Percentiles rank a stretch among this genome's conserved stretches.
These are phyloP conservation scores for Silybum marianum DNA, from an alignment of 129 eudicot genomes.

Conservation along the genomic window DNA sequence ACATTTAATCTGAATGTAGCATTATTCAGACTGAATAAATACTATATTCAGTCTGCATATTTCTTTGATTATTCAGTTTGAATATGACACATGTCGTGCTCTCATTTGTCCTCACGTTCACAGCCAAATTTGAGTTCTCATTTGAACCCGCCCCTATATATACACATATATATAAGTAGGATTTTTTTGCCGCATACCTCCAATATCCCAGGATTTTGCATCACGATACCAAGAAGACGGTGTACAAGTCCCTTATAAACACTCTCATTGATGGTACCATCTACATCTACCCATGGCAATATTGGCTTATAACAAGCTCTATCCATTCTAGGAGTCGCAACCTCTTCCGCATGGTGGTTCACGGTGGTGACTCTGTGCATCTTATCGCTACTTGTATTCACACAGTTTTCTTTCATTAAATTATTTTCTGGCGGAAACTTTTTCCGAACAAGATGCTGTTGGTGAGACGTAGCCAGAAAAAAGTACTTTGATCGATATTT, in stretches of 20 bases:
- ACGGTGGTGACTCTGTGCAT: constrained; percentile 61
- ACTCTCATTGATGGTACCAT: constrained; percentile 70
- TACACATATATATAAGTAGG: not conserved
- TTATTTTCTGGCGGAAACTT: constrained; percentile 28
- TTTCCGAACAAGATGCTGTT: constrained; percentile 27
- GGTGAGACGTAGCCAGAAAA: constrained; percentile 46
- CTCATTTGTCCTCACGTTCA: too few relatives aligned
- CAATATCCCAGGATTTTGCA: constrained; percentile 89
- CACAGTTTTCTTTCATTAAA: not conserved
- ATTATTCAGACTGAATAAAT: too few relatives aligned
- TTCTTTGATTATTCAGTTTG: too few relatives aligned
- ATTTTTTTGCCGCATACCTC: constrained; percentile 50
- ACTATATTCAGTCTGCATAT: too few relatives aligned
- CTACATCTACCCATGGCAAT: constrained; percentile 96
- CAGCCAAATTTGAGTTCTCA: too few relatives aligned
- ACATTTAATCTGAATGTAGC: too few relatives aligned
- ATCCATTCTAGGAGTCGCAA: constrained; percentile 29
- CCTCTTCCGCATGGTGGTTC: constrained; percentile 48
- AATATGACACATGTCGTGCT: too few relatives aligned
- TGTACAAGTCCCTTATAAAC: constrained; percentile 86
- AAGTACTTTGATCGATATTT: constrained; percentile 76
- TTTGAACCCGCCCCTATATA: too few relatives aligned
- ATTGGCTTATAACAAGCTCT: constrained; percentile 51
- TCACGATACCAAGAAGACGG: constrained; percentile 78
- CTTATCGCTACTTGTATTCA: constrained; percentile 25